Base-by-base conservation (phyloP, 1,139 yeast genomes). In the Hemisphaericaspora xylofermentans region DNA sequence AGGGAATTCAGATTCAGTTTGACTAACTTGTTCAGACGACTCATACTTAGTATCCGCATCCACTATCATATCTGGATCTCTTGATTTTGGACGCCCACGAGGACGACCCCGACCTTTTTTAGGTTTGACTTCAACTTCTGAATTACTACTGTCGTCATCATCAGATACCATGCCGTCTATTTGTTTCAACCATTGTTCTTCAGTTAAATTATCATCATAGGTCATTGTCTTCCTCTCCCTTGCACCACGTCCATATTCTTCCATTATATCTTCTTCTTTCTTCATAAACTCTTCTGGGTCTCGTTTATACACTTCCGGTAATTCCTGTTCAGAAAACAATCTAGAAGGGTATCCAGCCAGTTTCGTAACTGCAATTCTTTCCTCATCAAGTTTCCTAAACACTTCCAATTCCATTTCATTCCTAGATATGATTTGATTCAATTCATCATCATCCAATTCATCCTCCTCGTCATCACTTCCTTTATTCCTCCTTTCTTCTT, bases 181-280 rank as follows among this genome's bases (percentile, higher is more conserved):
- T 49, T 78, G 78, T 53, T 66, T 71, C 45, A 85, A 65, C 93
- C 93, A 85, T 59, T 84, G 89, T 46, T 83, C 91, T 60, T 85
- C 94, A 3, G 88, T 78, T 51, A 84, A 62, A 45, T 82, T 78
- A 55, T 84, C 91, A 49, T 82, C 87, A 53, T 84, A 84, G 6
- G 65, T 63, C 1, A 76, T 74, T 6, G 71, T 66, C 56, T 82
- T 82, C 38, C 87, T 76, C 54, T 83, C 88, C 60, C 91, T 74
- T 19, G 75, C 76, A 39, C 84, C 84, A 57, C 87, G 74, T 7
- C 82, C 82, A 41, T 78, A 76, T 21, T 73, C 82, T 36, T 73
- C 76, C 26, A 58, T 45, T 9, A 51, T 47, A 12, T 60, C 52
- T 42, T 71, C 74, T 40, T 74, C 77, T 39, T 71, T 66, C 51